Evolutionary conservation across 176 grass and related monocot species (phyloP), one percentile per base, ranked within the genome.

Genomic region (Hordeum vulgare): DNA sequence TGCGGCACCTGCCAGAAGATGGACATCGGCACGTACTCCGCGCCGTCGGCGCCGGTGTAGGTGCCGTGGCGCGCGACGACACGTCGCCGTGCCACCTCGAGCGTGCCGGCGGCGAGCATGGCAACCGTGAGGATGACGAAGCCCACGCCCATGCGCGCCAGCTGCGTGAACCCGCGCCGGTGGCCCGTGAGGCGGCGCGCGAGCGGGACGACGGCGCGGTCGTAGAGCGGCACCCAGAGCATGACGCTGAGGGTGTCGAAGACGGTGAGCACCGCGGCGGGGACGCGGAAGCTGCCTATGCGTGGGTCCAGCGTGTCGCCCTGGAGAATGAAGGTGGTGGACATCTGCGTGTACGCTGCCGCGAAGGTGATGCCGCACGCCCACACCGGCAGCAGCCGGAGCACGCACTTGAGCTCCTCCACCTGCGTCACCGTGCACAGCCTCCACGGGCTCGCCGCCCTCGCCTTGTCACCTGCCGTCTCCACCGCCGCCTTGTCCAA

Each of bases 371-470:
- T 86, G 61, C 86, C 90, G 39, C 61, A 80, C 7, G 86, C 90
- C 90, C 78, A 92, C 27, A 92, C 74, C 0, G 90, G 90, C 0
- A 92, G 74, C 11, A 88, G 49, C 0, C 90, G 83, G 18, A 92
- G 66, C 39, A 97, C 13, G 68, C 91, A 90, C 87, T 97, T 97
- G 60, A 97, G 82, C 89, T 97, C 94, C 87, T 97, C 94, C 61
- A 94, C 91, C 82, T 97, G 89, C 15, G 94, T 97, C 69, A 97
- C 91, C 10, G 94, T 90, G 91, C 94, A 91, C 15, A 97, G 85
- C 13, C 80, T 81, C 94, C 94, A 97, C 24, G 89, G 44, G 51
- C 89, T 87, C 47, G 34, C 69, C 40, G 66, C 84, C 5, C 0
- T 20, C 20, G 57, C 29, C 78, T 74, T 66, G 39, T 83, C 90